A percentile compares a stretch with the other conserved stretches of the same genome.
phyloP scores from a whole-genome alignment of 805 yeast species.

The Candida tibetensis region DNA sequence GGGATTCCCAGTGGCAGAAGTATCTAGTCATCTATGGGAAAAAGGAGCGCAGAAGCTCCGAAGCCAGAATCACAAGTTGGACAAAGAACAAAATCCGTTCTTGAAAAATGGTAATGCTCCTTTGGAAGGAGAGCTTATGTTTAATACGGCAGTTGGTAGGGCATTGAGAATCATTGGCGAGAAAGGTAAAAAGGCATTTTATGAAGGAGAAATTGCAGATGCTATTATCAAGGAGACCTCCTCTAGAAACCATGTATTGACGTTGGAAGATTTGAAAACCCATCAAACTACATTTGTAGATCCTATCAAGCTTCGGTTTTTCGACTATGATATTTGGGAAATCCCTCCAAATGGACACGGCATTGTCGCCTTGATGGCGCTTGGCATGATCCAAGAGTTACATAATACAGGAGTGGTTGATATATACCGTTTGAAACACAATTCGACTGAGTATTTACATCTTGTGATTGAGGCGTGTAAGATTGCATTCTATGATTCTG shows the following conservation, averaged over 20 bases:
- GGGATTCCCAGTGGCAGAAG: slow-evolving; percentile 63
- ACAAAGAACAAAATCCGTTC: slow-evolving; percentile 30
- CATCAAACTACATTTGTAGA: slow-evolving; percentile 65
- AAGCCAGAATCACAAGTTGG: slow-evolving; percentile 32
- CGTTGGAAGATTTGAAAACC: slow-evolving; percentile 50
- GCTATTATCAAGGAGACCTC: slow-evolving; percentile 56
- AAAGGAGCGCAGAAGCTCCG: slow-evolving; percentile 37
- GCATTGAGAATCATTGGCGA: slow-evolving; percentile 51
- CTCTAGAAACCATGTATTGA: slow-evolving; percentile 54
- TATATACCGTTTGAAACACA: slow-evolving; percentile 49
- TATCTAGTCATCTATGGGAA: slow-evolving; percentile 51
- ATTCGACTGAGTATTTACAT: slow-evolving; percentile 70
- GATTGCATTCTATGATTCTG: slow-evolving; percentile 71
- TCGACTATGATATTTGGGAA: slow-evolving; percentile 64
- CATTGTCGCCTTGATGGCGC: slow-evolving; percentile 65
- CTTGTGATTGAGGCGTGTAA: slow-evolving; percentile 68
- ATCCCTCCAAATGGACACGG: slow-evolving; percentile 88
- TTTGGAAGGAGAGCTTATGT: slow-evolving; percentile 53
- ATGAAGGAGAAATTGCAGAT: slow-evolving; percentile 67
- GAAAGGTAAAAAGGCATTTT: slow-evolving; percentile 63
- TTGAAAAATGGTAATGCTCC: slow-evolving; percentile 45
- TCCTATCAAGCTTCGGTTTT: slow-evolving; percentile 55
- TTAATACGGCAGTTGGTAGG: slow-evolving; percentile 51
- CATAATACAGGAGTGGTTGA: slow-evolving; percentile 42
- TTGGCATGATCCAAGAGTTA: slow-evolving; percentile 62